These are phyloP conservation scores for Botryobasidium botryosum DNA, from an alignment of 768 basidiomycete species.

Conservation along the genomic window DNA sequence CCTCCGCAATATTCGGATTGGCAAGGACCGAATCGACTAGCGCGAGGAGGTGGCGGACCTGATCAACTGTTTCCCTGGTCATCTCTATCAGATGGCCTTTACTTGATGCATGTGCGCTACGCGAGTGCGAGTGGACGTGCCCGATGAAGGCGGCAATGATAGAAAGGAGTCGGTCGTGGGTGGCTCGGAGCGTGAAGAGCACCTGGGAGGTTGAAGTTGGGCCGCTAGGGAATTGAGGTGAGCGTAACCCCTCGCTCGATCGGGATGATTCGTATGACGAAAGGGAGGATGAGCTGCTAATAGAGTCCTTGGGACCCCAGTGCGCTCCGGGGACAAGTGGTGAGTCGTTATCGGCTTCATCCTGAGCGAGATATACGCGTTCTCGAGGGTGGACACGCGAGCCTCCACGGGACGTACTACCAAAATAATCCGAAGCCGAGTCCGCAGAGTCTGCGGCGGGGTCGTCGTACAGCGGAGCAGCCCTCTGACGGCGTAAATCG, in stretches of 20 bases:
- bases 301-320: conserved; percentile 23
- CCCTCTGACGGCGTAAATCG: too few species aligned
- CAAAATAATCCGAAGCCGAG: too few species aligned
- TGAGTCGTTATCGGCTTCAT: too few species aligned
- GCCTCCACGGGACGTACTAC: too few species aligned
- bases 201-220: conserved; percentile 52
- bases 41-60: conserved; percentile 77
- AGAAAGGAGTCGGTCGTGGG: conserved; percentile 81
- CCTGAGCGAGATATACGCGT: too few species aligned
- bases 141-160: conserved; percentile 96
- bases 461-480: too few species aligned
- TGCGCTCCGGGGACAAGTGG: too few species aligned
- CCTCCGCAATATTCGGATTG: conserved; percentile 45
- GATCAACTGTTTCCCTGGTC: conserved; percentile 86
- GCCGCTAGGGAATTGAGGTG: conserved; percentile 50
- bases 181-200: conserved; percentile 57
- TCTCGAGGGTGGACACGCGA: too few species aligned
- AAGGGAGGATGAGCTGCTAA: conserved; percentile 55
- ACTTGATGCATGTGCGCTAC: conserved; percentile 77
- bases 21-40: conserved; percentile 80
- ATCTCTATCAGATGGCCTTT: conserved; percentile 90
- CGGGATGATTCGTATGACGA: conserved; percentile 24
- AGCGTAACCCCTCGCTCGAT: conserved; percentile 25
- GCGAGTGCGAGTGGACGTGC: conserved; percentile 85
- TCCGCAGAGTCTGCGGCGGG: too few species aligned